phyloP scores from a whole-genome alignment of 1,284 basidiomycete species.

The Heterobasidion annosum region DNA sequence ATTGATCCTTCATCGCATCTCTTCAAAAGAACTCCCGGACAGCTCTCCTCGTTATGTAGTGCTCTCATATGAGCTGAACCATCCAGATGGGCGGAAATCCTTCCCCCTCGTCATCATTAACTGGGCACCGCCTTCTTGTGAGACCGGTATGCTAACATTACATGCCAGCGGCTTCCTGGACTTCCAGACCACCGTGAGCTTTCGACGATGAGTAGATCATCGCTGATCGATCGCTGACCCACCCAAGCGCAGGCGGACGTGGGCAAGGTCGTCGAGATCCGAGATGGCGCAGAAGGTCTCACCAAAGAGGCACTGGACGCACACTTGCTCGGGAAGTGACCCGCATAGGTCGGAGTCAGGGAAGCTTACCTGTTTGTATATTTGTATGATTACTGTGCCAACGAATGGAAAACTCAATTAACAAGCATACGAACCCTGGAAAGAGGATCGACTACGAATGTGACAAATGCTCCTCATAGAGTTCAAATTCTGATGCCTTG shows the following conservation, averaged over 20 bases:
- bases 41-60: conserved; percentile 85
- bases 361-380: neutral
- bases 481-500: neutral
- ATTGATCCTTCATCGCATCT: neutral
- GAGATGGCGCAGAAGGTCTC: conserved; percentile 73
- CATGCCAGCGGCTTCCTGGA: conserved; percentile 77
- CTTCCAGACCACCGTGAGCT: conserved; percentile 63
- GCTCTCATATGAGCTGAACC: conserved; percentile 74
- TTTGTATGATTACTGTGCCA: neutral
- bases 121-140: conserved; percentile 73
- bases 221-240: conserved; percentile 17
- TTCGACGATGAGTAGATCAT: conserved; percentile 11
- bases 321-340: conserved; percentile 35
- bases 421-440: no score
- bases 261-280: conserved; percentile 70
- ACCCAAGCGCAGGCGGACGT: conserved; percentile 46
- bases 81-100: conserved; percentile 78
- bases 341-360: neutral
- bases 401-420: no score
- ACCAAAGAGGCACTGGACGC: conserved; percentile 66
- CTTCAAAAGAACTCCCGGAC: conserved; percentile 75
- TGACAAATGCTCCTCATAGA: no score
- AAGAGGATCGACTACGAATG: no score
- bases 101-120: conserved; percentile 82
- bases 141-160: conserved; percentile 71